Evolutionary conservation across 108 stramenopile genomes (phyloP).

Genomic region (Skeletonema costatum): DNA sequence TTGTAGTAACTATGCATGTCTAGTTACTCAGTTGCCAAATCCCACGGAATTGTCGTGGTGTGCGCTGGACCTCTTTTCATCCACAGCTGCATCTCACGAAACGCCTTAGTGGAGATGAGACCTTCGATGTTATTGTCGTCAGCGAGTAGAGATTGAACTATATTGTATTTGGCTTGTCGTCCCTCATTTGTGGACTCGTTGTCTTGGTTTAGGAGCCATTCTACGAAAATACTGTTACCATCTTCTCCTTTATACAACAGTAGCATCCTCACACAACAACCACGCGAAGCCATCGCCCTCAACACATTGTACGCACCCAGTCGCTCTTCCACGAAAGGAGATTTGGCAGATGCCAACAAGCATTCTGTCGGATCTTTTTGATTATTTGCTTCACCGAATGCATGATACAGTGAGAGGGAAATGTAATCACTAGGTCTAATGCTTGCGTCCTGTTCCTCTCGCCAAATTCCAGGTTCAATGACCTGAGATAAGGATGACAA

Average conservation of each 20-base stretch:
- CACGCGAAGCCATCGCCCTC: conserved; percentile 29
- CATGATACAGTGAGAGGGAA: conserved; percentile 32
- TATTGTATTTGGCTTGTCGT: conserved; percentile 36
- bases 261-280: conserved; percentile 14
- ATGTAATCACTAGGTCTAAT: conserved; percentile 31
- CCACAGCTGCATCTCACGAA: conserved; percentile 38
- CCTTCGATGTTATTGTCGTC: conserved; percentile 22
- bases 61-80: conserved; percentile 16
- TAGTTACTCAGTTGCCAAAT: conserved; percentile 36
- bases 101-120: conserved; percentile 11
- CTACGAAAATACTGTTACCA: conserved; percentile 16
- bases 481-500: conserved; percentile 40
- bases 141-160: conserved; percentile 29
- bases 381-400: conserved; percentile 38
- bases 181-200: conserved; percentile 34
- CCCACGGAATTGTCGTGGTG: conserved; percentile 17
- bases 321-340: conserved; percentile 47
- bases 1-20: not conserved
- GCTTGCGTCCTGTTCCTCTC: not conserved
- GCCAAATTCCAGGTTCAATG: conserved; percentile 35
- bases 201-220: conserved; percentile 38
- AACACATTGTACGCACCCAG: conserved; percentile 37
- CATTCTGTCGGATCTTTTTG: conserved; percentile 29
- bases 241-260: conserved; percentile 15
- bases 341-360: conserved; percentile 40